Evolutionary conservation across 2,329 filamentous ascomycete species (phyloP).

Genomic region (Colletotrichum tofieldiae): DNA sequence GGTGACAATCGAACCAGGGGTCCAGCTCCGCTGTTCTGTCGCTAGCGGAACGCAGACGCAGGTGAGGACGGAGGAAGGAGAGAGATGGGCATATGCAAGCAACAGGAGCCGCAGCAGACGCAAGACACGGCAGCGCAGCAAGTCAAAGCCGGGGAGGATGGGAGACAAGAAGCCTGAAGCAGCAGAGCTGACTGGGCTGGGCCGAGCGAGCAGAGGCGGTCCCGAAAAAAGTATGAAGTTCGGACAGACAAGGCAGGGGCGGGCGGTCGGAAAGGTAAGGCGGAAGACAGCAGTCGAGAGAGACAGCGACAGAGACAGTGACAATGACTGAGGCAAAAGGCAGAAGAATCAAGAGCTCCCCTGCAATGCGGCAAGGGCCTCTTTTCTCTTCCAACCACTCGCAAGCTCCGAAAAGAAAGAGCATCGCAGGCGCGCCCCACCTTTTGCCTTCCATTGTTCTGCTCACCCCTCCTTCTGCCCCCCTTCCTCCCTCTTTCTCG

Average conservation of each 20-base stretch:
- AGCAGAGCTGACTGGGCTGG: background rate
- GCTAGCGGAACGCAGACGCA: conserved; percentile 10
- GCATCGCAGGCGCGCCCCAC: conserved; percentile 20
- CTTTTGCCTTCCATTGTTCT: background rate
- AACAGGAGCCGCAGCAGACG: conserved; percentile 1
- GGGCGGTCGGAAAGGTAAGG: conserved; percentile 7
- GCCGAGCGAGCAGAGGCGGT: background rate
- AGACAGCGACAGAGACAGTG: background rate
- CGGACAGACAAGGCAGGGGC: conserved; percentile 4
- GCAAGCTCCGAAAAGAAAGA: conserved; percentile 39
- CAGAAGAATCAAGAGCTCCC: conserved; percentile 29
- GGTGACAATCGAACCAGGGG: conserved; percentile 25
- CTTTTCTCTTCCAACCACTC: conserved; percentile 34
- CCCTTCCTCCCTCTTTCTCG: background rate
- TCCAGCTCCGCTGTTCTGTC: conserved; percentile 24
- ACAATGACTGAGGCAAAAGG: conserved; percentile 11
- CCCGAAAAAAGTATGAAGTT: background rate
- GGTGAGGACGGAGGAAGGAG: conserved; percentile 7
- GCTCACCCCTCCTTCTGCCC: conserved; percentile 13
- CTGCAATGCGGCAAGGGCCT: conserved; percentile 20
- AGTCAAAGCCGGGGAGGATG: background rate
- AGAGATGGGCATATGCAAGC: conserved; percentile 19
- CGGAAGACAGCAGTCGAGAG: background rate
- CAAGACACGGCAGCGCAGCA: conserved; percentile 2
- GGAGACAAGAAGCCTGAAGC: background rate